phyloP scores from a whole-genome alignment of 2,329 filamentous ascomycete species.

The Alternaria postmessia region DNA sequence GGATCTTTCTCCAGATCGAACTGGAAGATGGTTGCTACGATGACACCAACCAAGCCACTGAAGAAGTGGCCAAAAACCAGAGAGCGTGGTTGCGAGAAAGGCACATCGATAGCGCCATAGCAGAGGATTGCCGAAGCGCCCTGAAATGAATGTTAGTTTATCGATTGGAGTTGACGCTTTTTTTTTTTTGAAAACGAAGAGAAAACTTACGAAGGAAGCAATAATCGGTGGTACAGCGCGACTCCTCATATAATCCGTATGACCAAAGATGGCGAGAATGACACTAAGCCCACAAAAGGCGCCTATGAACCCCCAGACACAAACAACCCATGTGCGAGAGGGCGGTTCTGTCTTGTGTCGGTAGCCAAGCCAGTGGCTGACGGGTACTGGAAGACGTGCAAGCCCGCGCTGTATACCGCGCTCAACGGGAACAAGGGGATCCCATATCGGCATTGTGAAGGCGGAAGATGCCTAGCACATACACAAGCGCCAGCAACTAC shows the following conservation, averaged over 20 bases:
- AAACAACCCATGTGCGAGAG: slow-evolving; percentile 45
- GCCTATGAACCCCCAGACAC: slow-evolving; percentile 54
- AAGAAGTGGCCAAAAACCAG: slow-evolving; percentile 56
- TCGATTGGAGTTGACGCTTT: background rate
- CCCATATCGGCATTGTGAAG: slow-evolving; percentile 31
- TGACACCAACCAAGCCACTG: slow-evolving; percentile 55
- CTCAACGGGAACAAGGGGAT: slow-evolving; percentile 39
- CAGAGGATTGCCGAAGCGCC: slow-evolving; percentile 57
- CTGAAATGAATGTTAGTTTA: slow-evolving; percentile 18
- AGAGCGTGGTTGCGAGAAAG: slow-evolving; percentile 56
- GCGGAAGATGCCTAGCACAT: background rate
- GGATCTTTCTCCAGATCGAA: slow-evolving; percentile 43
- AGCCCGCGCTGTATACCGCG: slow-evolving; percentile 40
- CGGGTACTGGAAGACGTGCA: slow-evolving; percentile 64
- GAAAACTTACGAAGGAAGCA: slow-evolving; percentile 48
- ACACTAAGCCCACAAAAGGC: slow-evolving; percentile 53
- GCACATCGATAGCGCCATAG: slow-evolving; percentile 56
- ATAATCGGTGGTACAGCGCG: slow-evolving; percentile 54
- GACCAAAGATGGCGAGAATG: slow-evolving; percentile 52
- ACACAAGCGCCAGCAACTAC: background rate
- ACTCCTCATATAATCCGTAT: slow-evolving; percentile 50
- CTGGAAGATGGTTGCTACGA: slow-evolving; percentile 55
- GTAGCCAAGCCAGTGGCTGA: slow-evolving; percentile 71
- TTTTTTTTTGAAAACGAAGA: too few species aligned
- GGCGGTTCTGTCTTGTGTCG: slow-evolving; percentile 41